These are phyloP conservation scores for Xylariomycetidae sp. DNA, from an alignment of 2,329 filamentous ascomycete genomes.

Conservation along the genomic window DNA sequence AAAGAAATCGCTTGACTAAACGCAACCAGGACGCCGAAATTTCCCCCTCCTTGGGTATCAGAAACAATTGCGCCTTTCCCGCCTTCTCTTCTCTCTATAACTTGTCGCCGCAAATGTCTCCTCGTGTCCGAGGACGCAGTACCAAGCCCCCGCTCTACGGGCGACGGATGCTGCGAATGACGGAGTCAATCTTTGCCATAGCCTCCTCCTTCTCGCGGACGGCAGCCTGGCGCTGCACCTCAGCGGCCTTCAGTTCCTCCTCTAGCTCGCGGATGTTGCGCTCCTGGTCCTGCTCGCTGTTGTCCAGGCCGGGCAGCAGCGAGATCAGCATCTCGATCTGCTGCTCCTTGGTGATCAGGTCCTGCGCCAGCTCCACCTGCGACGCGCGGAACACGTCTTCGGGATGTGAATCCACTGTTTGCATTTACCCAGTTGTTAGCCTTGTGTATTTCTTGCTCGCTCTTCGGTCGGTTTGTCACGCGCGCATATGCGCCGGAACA, in stretches of 20 bases:
- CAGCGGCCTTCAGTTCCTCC: slow-evolving; percentile 57
- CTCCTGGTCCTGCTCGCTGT: slow-evolving; percentile 72
- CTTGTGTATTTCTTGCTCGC: no score
- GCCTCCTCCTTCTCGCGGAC: slow-evolving; percentile 59
- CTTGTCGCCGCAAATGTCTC: background rate
- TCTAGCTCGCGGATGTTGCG: slow-evolving; percentile 59
- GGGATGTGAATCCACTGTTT: slow-evolving; percentile 53
- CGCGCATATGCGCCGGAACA: no score
- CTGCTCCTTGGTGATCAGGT: slow-evolving; percentile 74
- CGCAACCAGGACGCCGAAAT: no score
- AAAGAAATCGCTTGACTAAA: no score
- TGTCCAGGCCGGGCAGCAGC: slow-evolving; percentile 68
- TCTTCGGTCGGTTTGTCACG: no score
- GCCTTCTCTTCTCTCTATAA: background rate
- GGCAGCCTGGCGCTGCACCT: slow-evolving; percentile 56
- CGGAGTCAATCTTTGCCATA: slow-evolving; percentile 51
- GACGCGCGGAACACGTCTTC: slow-evolving; percentile 60
- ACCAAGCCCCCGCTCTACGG: slow-evolving; percentile 34
- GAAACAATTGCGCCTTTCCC: no score
- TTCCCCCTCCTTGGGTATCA: no score
- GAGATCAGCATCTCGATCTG: slow-evolving; percentile 76
- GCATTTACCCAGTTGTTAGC: slow-evolving; percentile 2
- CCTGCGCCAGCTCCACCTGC: slow-evolving; percentile 66
- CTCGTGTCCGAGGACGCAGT: background rate
- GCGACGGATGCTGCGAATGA: slow-evolving; percentile 47